Evolutionary conservation across 495 filamentous ascomycete genomes (phyloP).

Genomic region (Beverwykella pulmonaria): DNA sequence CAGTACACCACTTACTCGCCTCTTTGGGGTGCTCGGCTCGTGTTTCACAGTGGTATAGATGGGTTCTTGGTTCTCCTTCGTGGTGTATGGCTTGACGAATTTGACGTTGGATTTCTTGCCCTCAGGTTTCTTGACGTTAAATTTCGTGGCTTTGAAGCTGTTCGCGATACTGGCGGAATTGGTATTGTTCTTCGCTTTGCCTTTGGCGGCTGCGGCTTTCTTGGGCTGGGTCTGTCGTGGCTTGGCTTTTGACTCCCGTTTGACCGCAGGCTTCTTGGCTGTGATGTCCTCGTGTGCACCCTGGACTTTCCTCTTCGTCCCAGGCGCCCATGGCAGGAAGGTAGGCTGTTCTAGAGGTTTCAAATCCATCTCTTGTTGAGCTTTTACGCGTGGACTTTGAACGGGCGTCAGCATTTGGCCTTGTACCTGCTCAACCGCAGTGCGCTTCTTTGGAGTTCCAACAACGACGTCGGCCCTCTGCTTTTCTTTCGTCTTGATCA

Average conservation of each 20-base stretch:
- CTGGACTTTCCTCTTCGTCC: constrained; percentile 12
- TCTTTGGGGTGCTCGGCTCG: neutral
- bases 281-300: neutral
- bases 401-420: constrained; percentile 28
- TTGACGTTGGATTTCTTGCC: neutral
- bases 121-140: neutral
- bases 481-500: constrained; percentile 29
- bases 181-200: constrained; percentile 7
- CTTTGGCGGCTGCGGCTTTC: constrained; percentile 4
- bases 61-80: neutral
- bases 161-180: constrained; percentile 16
- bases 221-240: neutral
- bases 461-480: constrained; percentile 19
- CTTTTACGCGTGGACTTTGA: constrained; percentile 16
- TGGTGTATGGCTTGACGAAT: neutral
- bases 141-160: constrained; percentile 1
- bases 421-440: constrained; percentile 19
- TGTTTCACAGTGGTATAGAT: neutral
- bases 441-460: constrained; percentile 22
- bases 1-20: neutral
- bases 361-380: constrained; percentile 5
- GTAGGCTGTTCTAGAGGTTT: constrained; percentile 1
- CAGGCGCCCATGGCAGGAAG: neutral
- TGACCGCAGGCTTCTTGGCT: neutral
- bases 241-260: constrained; percentile 3